phyloP scores from a whole-genome alignment of 768 basidiomycete species.

The Suillus hirtellus region DNA sequence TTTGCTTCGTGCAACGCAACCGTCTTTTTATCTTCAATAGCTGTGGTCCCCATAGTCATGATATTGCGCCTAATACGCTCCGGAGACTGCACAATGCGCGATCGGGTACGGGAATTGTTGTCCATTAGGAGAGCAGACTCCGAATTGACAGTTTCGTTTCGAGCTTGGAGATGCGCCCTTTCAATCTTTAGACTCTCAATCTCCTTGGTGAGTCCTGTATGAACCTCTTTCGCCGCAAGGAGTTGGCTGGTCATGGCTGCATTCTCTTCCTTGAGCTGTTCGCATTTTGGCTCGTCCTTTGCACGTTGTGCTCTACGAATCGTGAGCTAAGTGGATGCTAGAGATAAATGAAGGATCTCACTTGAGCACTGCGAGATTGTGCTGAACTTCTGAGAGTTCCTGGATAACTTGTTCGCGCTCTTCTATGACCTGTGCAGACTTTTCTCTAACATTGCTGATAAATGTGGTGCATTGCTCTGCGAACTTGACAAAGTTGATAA shows the following conservation, averaged over 20 bases:
- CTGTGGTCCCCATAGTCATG: slow-evolving; percentile 65
- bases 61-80: slow-evolving; percentile 87
- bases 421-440: slow-evolving; percentile 53
- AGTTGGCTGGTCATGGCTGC: slow-evolving; percentile 61
- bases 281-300: slow-evolving; percentile 69
- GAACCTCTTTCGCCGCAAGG: slow-evolving; percentile 67
- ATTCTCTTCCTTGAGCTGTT: slow-evolving; percentile 61
- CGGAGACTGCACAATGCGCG: slow-evolving; percentile 88
- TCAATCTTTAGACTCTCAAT: slow-evolving; percentile 74
- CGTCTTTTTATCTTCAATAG: slow-evolving; percentile 68
- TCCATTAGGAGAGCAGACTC: slow-evolving; percentile 63
- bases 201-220: slow-evolving; percentile 58
- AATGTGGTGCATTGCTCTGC: slow-evolving; percentile 71
- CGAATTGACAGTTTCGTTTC: slow-evolving; percentile 66
- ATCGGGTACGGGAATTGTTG: slow-evolving; percentile 59
- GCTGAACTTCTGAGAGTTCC: slow-evolving; percentile 49
- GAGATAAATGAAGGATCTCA: slow-evolving; percentile 32
- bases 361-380: slow-evolving; percentile 57
- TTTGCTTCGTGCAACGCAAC: slow-evolving; percentile 69
- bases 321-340: background rate
- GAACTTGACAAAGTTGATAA: slow-evolving; percentile 94
- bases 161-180: slow-evolving; percentile 60
- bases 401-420: slow-evolving; percentile 61
- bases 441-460: slow-evolving; percentile 59
- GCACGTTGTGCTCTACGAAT: slow-evolving; percentile 55